Percentiles rank a stretch among this genome's conserved stretches.
These are phyloP conservation scores for Cytospora mali DNA, from an alignment of 2,329 filamentous ascomycete genomes.

Conservation along the genomic window DNA sequence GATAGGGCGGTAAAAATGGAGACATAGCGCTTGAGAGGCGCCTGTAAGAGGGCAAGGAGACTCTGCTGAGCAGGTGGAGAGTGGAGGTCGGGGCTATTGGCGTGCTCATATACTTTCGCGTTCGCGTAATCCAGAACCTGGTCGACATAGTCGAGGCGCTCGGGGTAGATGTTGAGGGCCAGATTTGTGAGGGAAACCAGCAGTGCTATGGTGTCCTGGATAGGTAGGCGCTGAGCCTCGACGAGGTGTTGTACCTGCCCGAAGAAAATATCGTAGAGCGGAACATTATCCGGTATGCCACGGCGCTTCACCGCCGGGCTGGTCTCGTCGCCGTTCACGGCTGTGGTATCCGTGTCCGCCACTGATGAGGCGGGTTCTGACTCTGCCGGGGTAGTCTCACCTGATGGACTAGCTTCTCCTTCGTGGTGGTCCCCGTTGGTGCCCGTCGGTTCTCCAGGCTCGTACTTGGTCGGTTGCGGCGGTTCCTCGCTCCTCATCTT, in stretches of 20 bases:
- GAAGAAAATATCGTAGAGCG: conserved; percentile 96
- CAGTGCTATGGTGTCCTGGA: conserved; percentile 92
- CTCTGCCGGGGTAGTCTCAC: conserved; percentile 37
- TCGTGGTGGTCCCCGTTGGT: conserved; percentile 41
- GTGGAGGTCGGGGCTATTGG: conserved; percentile 94
- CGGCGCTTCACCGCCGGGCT: conserved; percentile 41
- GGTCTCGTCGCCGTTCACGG: conserved; percentile 47
- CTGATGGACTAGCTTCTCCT: conserved; percentile 40
- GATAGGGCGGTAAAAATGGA: conserved; percentile 97
- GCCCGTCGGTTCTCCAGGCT: conserved; percentile 34
- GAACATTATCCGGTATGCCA: conserved; percentile 74
- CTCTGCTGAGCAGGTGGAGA: conserved; percentile 85
- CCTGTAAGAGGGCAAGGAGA: conserved; percentile 85
- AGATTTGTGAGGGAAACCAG: conserved; percentile 93
- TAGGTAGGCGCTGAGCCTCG: conserved; percentile 84
- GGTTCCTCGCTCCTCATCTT: conserved; percentile 63
- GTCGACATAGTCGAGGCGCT: conserved; percentile 90
- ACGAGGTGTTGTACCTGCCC: conserved; percentile 93
- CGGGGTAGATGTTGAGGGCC: conserved; percentile 93
- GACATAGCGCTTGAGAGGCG: conserved; percentile 84
- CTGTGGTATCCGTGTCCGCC: conserved; percentile 51
- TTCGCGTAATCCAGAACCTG: conserved; percentile 89
- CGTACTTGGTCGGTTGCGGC: conserved; percentile 32
- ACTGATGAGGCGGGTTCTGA: conserved; percentile 44
- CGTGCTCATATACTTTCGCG: conserved; percentile 82